Conservation (phyloP, 495 filamentous ascomycete genomes). For the Pseudoneurospora amorphoporcata region DNA sequence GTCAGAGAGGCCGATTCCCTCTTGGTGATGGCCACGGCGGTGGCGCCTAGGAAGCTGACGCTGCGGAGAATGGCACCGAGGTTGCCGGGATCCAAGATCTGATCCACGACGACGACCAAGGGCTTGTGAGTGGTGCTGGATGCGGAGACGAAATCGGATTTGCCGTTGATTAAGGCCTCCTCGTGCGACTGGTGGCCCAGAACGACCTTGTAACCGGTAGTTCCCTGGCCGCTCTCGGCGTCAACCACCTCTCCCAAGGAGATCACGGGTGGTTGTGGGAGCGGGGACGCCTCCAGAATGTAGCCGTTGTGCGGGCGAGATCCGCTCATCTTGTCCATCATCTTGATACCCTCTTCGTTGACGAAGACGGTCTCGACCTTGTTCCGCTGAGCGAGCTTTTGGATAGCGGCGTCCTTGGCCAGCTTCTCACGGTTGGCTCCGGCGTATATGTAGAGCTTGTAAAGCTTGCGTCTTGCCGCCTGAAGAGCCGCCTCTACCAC, state of each 20-base stretch:
- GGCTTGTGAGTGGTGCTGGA: constrained; percentile 49
- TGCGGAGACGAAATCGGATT: constrained; percentile 29
- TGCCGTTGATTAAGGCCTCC: constrained; percentile 61
- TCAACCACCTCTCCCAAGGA: constrained; percentile 40
- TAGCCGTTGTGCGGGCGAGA: constrained; percentile 88
- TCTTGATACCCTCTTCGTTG: constrained; percentile 37
- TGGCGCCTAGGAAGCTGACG: constrained; percentile 75
- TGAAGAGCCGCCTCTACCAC: constrained; percentile 74
- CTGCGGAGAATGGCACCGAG: constrained; percentile 80
- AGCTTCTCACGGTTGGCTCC: constrained; percentile 37
- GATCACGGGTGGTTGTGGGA: constrained; percentile 63
- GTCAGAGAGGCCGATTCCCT: constrained; percentile 61
- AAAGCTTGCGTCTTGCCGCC: constrained; percentile 57
- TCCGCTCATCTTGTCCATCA: constrained; percentile 74
- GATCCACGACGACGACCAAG: constrained; percentile 70
- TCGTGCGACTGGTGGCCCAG: constrained; percentile 61
- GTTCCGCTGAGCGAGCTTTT: constrained; percentile 47
- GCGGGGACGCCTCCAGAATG: constrained; percentile 74
- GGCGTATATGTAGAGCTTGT: constrained; percentile 71
- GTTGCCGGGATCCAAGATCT: constrained; percentile 82
- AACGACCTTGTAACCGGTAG: constrained; percentile 40
- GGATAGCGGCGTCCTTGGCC: constrained; percentile 35
- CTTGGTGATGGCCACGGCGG: constrained; percentile 59
- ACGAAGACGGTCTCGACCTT: constrained; percentile 44
- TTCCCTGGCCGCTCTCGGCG: constrained; percentile 19